A percentile compares a stretch with the other conserved stretches of the same genome.
These are phyloP conservation scores for Coffea canephora DNA, from an alignment of 257 asterid genomes.

Conservation along the genomic window DNA sequence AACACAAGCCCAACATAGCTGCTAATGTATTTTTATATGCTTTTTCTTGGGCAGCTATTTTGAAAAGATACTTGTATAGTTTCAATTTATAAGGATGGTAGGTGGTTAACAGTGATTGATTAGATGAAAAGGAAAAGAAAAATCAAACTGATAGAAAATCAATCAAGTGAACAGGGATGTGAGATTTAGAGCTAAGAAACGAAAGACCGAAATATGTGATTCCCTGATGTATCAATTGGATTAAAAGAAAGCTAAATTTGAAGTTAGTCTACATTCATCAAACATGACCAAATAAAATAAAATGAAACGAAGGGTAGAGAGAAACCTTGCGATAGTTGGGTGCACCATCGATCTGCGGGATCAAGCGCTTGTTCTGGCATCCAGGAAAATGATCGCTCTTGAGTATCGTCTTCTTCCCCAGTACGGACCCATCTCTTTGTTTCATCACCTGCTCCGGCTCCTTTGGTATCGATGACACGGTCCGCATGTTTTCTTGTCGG, in stretches of 20 bases:
- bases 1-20: neutral
- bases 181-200: neutral
- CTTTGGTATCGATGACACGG: conserved; percentile 66
- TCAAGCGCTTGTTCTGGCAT: conserved; percentile 86
- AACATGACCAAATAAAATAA: neutral
- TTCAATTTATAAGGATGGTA: neutral
- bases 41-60: neutral
- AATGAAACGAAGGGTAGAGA: neutral
- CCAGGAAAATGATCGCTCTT: conserved; percentile 99
- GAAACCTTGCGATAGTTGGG: conserved; percentile 95
- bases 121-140: neutral
- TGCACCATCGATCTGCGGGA: conserved; percentile 89
- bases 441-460: conserved; percentile 90
- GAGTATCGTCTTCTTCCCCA: conserved; percentile 93
- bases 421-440: conserved; percentile 92
- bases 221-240: too few species aligned
- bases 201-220: too few species aligned
- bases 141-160: neutral
- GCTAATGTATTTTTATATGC: neutral
- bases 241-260: too few species aligned
- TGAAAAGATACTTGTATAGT: neutral
- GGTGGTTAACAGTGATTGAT: neutral
- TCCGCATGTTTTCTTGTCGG: conserved; percentile 18
- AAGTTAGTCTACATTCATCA: neutral
- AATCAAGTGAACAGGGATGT: neutral